These are phyloP conservation scores for Mycena olivaceomarginata DNA, from an alignment of 768 basidiomycete genomes.

Conservation along the genomic window DNA sequence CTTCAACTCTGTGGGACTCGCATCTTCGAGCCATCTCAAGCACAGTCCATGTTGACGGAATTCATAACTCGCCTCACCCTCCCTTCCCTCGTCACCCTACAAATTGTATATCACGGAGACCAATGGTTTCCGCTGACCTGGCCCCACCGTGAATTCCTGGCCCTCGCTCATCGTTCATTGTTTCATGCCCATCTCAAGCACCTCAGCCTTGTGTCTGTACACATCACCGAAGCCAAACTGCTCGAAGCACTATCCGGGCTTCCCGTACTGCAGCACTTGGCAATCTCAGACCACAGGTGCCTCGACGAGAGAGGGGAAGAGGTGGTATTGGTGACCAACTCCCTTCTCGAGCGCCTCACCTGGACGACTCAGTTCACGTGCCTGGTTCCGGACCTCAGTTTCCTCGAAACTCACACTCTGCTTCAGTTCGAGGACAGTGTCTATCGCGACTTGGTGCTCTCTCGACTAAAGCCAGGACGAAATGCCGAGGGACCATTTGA, in stretches of 20 bases:
- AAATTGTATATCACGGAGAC: not conserved
- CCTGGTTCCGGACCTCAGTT: constrained; percentile 23
- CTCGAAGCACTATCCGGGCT: constrained; percentile 15
- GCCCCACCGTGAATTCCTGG: constrained; percentile 16
- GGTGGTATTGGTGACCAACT: constrained; percentile 11
- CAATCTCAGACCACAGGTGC: constrained; percentile 11
- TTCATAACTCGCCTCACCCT: not conserved
- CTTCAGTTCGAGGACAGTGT: constrained; percentile 24
- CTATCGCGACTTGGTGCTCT: constrained; percentile 23
- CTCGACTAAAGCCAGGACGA: constrained; percentile 18
- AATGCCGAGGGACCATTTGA: constrained; percentile 17
- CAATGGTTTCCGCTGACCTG: constrained; percentile 5
- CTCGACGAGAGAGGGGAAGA: not conserved
- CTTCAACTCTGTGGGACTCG: not conserved
- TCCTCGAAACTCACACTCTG: not conserved
- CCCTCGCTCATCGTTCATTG: constrained; percentile 19
- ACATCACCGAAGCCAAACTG: constrained; percentile 26
- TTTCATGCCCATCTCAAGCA: constrained; percentile 2
- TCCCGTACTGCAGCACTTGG: not conserved
- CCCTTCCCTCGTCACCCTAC: not conserved
- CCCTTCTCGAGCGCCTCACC: constrained; percentile 21
- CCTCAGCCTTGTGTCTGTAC: not conserved
- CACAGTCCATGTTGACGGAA: not conserved
- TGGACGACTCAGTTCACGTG: constrained; percentile 21
- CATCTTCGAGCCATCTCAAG: not conserved